Base-by-base conservation (phyloP, 2,329 filamentous ascomycete genomes). In the Fusarium pininemorale region DNA sequence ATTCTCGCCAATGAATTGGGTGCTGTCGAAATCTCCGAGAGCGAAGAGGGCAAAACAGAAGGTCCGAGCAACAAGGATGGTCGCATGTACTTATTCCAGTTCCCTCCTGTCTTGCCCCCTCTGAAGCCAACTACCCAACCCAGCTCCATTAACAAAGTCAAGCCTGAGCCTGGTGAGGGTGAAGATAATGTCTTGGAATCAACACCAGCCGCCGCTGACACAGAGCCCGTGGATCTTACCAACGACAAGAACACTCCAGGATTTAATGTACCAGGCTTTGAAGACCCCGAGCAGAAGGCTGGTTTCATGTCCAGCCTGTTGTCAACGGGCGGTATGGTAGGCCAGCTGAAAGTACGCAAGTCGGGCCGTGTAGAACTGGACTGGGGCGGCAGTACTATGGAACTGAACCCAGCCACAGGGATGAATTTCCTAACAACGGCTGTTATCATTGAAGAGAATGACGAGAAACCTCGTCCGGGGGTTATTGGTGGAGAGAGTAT, bases 61-160 rank as follows among this genome's bases (percentile, higher is more conserved):
- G 79, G 72, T 13, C 79, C 79, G 5, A 72, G 79, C 53, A 81
- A 83, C 79, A 84, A 84, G 72, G 88, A 90, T 51, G 89, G 90
- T 28, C 85, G 88, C 42, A 80, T 91, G 59, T 91, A 91, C 70
- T 84, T 92, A 56, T 92, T 92, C 81, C 90, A 92, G 75, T 88
- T 92, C 73, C 90, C 90, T 45, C 89, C 89, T 10, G 82, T 91
- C 8, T 84, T 92, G 16, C 90, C 90, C 13, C 87, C 88, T 1
- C 82, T 92, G n/a, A 83, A 80, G 70, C 79, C 71, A 64, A 66
- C 77, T 18, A 72, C 78, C 30, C 77, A 78, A 28, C 71, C 79
- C 37, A 70, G 76, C 48, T 51, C 75, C 3, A 55, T 63, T 28
- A 68, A 74, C 58, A 81, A 81, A 37, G 78, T 87, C 63, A 87